phyloP scores from a whole-genome alignment of 225 moss, liverwort and hornwort genomes.

The Polytrichum commune region DNA sequence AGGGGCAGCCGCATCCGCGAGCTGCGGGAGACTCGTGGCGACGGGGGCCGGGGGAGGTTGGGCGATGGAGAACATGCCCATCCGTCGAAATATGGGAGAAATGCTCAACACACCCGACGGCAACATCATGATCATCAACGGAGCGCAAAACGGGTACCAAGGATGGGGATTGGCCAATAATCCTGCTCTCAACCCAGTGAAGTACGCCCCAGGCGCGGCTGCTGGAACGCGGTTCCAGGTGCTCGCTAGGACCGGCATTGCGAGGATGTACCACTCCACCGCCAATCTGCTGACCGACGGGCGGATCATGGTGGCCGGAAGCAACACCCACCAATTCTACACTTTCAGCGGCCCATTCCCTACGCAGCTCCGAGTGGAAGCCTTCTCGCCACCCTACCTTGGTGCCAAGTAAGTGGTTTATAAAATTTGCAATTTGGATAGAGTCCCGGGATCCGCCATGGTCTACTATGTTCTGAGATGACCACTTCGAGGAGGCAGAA shows the following conservation, averaged over 20 bases:
- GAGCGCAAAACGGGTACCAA: slow-evolving; percentile 58
- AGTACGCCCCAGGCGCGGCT: slow-evolving; percentile 16
- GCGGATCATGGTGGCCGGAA: slow-evolving; percentile 35
- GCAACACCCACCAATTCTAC: slow-evolving; percentile 45
- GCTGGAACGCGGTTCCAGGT: slow-evolving; percentile 11
- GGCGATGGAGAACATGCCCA: slow-evolving; percentile 79
- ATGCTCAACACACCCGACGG: slow-evolving; percentile 68
- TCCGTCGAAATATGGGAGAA: slow-evolving; percentile 62
- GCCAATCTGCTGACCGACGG: slow-evolving; percentile 36
- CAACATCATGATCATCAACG: slow-evolving; percentile 62
- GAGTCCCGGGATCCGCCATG: no score
- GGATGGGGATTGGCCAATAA: slow-evolving; percentile 57
- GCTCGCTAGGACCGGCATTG: slow-evolving; percentile 11
- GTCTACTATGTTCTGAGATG: no score
- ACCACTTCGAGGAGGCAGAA: background rate
- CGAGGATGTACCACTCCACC: slow-evolving; percentile 44
- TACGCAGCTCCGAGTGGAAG: slow-evolving; percentile 40
- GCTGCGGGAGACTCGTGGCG: slow-evolving; percentile 61
- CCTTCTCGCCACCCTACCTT: slow-evolving; percentile 41
- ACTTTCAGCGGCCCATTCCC: slow-evolving; percentile 31
- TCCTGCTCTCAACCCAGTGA: slow-evolving; percentile 52
- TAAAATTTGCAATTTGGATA: no score
- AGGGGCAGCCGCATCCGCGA: slow-evolving; percentile 36
- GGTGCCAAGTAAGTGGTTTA: no score
- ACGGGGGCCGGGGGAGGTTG: slow-evolving; percentile 29